These are phyloP conservation scores for Pharus latifolius DNA, from an alignment of 176 grass and related monocot species.

Conservation along the genomic window DNA sequence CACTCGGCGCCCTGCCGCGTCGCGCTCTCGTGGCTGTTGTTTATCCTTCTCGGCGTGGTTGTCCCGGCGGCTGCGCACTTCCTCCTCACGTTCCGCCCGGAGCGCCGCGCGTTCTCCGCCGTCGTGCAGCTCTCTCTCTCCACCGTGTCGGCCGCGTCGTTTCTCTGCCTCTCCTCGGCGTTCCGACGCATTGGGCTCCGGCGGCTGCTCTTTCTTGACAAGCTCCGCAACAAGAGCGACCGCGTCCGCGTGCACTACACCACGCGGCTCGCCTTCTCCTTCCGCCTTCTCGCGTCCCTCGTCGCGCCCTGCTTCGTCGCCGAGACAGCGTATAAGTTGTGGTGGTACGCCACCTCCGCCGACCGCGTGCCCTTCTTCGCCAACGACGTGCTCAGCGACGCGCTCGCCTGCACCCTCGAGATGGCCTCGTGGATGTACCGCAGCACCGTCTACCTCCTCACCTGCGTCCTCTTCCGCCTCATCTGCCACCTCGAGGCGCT, in stretches of 20 bases:
- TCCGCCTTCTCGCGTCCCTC: constrained; percentile 69
- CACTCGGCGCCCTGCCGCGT: constrained; percentile 25
- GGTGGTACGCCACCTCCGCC: constrained; percentile 75
- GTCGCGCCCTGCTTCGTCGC: constrained; percentile 70
- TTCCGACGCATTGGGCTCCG: constrained; percentile 65
- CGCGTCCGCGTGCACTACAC: constrained; percentile 56
- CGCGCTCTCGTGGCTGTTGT: constrained; percentile 48
- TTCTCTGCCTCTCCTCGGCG: constrained; percentile 61
- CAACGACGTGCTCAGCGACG: constrained; percentile 31
- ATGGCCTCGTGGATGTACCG: constrained; percentile 91
- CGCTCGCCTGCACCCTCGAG: constrained; percentile 45
- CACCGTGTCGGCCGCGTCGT: constrained; percentile 25
- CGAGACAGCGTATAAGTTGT: constrained; percentile 68
- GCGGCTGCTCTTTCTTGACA: constrained; percentile 83
- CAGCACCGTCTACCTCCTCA: constrained; percentile 70
- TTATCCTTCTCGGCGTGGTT: constrained; percentile 26
- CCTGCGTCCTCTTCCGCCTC: constrained; percentile 82
- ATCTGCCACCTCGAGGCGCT: constrained; percentile 88
- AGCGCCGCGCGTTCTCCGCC: constrained; percentile 50
- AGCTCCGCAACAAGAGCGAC: constrained; percentile 44
- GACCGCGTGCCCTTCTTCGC: constrained; percentile 47
- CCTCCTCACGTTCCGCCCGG: constrained; percentile 32
- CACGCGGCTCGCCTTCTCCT: constrained; percentile 48
- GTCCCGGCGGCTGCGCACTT: constrained; percentile 52
- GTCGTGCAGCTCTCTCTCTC: constrained; percentile 69